phyloP scores from a whole-genome alignment of 495 filamentous ascomycete species.

The Penicillium robsamsonii region DNA sequence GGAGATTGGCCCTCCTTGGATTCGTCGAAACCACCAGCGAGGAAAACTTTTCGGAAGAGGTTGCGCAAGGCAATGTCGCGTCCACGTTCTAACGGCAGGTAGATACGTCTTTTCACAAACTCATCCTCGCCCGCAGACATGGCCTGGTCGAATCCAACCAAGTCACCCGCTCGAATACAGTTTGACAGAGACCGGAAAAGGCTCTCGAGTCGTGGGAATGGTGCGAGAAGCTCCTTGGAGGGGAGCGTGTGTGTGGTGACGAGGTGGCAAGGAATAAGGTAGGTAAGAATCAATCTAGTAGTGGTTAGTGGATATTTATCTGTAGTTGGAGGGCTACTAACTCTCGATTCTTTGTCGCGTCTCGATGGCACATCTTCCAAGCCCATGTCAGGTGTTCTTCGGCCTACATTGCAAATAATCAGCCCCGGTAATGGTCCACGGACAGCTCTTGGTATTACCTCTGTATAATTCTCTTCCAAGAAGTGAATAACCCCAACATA shows the following conservation, averaged over 20 bases:
- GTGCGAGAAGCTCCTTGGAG: constrained; percentile 62
- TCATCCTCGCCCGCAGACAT: constrained; percentile 77
- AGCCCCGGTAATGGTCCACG: constrained; percentile 12
- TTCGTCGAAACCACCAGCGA: constrained; percentile 75
- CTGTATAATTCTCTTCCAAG: constrained; percentile 84
- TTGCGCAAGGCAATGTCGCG: constrained; percentile 90
- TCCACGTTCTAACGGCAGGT: constrained; percentile 87
- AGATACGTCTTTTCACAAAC: constrained; percentile 93
- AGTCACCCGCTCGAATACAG: constrained; percentile 78
- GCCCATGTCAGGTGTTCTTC: constrained; percentile 78
- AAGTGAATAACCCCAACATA: constrained; percentile 88
- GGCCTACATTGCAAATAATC: constrained; percentile 48
- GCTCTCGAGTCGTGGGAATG: constrained; percentile 71
- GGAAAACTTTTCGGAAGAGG: constrained; percentile 83
- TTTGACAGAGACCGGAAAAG: constrained; percentile 74
- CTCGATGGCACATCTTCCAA: constrained; percentile 70
- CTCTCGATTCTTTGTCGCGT: constrained; percentile 74
- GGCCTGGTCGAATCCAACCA: constrained; percentile 80
- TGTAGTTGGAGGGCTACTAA: constrained; percentile 46
- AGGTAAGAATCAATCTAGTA: constrained; percentile 82
- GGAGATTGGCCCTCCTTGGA: constrained; percentile 60
- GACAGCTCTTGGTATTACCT: constrained; percentile 43
- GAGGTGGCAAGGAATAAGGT: constrained; percentile 88
- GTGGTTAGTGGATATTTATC: constrained; percentile 42
- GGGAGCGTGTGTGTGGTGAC: constrained; percentile 84